phyloP scores from a whole-genome alignment of 257 asterid species.

The Solanum chilense region DNA sequence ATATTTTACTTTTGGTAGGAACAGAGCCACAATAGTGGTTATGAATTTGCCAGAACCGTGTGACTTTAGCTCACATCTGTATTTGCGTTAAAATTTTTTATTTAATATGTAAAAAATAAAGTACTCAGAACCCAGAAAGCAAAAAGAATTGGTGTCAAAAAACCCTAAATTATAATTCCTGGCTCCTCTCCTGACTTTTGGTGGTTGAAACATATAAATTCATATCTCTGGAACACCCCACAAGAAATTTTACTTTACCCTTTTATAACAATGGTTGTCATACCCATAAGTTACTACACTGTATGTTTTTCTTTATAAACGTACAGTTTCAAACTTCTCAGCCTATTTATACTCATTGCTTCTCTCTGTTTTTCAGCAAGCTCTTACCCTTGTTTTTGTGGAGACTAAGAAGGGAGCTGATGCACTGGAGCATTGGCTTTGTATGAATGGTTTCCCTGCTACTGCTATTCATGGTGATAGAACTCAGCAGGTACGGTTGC shows the following conservation, averaged over 20 bases:
- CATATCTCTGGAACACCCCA: neutral
- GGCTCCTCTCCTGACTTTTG: neutral
- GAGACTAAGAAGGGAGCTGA: conserved; percentile 98
- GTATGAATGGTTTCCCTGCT: conserved; percentile 76
- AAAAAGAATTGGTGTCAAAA: neutral
- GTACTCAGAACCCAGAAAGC: neutral
- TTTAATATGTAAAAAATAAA: neutral
- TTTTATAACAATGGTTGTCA: neutral
- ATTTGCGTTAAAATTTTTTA: neutral
- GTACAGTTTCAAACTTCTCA: neutral
- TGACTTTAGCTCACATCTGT: neutral
- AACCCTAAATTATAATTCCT: neutral
- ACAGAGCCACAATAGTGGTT: neutral
- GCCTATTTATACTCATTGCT: neutral
- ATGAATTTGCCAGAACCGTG: neutral
- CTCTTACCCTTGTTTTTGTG: conserved; percentile 82
- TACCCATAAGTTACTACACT: neutral
- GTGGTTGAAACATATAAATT: neutral
- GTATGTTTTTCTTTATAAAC: neutral
- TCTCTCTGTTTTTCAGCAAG: conserved; percentile 47
- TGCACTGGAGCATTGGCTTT: conserved; percentile 90
- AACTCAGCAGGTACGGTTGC: conserved; percentile 66
- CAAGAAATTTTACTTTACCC: neutral
- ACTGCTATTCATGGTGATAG: conserved; percentile 92
- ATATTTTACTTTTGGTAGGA: neutral